Evolutionary conservation across 179 eudicot genomes (phyloP).

Genomic region (Amaranthus tricolor): DNA sequence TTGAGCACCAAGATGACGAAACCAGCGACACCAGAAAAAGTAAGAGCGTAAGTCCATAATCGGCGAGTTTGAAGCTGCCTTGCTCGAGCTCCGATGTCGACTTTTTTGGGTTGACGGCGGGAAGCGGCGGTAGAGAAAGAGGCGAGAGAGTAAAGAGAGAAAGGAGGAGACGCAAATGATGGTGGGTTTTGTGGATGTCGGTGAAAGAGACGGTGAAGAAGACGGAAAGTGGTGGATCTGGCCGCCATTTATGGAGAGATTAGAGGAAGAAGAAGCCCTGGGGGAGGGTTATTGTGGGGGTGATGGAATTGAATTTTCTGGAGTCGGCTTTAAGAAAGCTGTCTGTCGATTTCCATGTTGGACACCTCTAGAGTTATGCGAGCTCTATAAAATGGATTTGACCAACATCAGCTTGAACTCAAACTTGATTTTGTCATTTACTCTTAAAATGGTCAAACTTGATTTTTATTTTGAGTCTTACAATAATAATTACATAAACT

Average conservation of each 20-base stretch:
- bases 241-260: constrained; percentile 21
- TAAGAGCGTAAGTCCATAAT: constrained; percentile 76
- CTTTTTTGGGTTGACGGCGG: constrained; percentile 36
- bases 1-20: constrained; percentile 71
- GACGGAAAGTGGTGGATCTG: constrained; percentile 17
- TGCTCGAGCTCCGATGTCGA: constrained; percentile 84
- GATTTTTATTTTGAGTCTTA: no score
- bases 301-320: background rate
- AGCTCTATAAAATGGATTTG: no score
- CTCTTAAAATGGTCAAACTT: no score
- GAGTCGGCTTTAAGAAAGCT: background rate
- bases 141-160: constrained; percentile 25
- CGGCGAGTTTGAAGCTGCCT: constrained; percentile 80
- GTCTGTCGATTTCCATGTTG: no score
- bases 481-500: no score
- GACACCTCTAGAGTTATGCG: no score
- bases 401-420: no score
- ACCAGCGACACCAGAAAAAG: constrained; percentile 79
- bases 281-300: constrained; percentile 19
- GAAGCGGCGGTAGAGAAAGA: constrained; percentile 50
- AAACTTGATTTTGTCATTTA: no score
- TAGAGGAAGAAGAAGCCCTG: background rate
- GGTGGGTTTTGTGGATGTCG: background rate
- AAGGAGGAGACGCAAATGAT: constrained; percentile 7
- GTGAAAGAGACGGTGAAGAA: constrained; percentile 10